These are phyloP conservation scores for Phytophthora uliginosa DNA, from an alignment of 352 stramenopile species.

Conservation along the genomic window DNA sequence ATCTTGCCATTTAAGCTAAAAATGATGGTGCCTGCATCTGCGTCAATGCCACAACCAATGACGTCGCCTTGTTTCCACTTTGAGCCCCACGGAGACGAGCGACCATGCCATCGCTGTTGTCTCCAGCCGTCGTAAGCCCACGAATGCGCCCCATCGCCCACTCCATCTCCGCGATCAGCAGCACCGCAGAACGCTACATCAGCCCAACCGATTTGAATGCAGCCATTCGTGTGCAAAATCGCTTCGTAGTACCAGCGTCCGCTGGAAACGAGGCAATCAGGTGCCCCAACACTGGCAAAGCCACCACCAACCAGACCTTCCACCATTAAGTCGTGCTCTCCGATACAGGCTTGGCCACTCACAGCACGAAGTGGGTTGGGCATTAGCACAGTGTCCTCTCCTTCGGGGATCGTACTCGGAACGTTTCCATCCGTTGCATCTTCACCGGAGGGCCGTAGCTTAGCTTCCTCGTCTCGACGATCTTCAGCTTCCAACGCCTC, in stretches of 20 bases:
- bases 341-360: constrained; percentile 89
- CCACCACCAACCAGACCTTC: constrained; percentile 87
- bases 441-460: constrained; percentile 44
- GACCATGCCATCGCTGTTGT: constrained; percentile 93
- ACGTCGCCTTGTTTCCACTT: constrained; percentile 95
- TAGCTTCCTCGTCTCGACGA: constrained; percentile 84
- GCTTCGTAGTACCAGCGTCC: constrained; percentile 95
- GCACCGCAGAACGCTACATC: constrained; percentile 91
- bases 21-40: constrained; percentile 89
- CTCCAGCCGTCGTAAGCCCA: constrained; percentile 96
- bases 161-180: constrained; percentile 90
- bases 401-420: constrained; percentile 34
- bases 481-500: constrained; percentile 92
- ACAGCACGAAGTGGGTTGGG: constrained; percentile 87
- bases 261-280: constrained; percentile 80
- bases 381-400: constrained; percentile 50
- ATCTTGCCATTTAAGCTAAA: constrained; percentile 95
- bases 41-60: constrained; percentile 91
- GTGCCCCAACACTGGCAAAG: constrained; percentile 88
- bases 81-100: constrained; percentile 86
- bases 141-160: constrained; percentile 93
- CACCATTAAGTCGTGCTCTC: constrained; percentile 86
- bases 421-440: constrained; percentile 40
- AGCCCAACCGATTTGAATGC: constrained; percentile 96
- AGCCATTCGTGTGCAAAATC: constrained; percentile 92